Base-by-base conservation (phyloP, 148 eudicot genomes). In the Rhododendron ovatum region DNA sequence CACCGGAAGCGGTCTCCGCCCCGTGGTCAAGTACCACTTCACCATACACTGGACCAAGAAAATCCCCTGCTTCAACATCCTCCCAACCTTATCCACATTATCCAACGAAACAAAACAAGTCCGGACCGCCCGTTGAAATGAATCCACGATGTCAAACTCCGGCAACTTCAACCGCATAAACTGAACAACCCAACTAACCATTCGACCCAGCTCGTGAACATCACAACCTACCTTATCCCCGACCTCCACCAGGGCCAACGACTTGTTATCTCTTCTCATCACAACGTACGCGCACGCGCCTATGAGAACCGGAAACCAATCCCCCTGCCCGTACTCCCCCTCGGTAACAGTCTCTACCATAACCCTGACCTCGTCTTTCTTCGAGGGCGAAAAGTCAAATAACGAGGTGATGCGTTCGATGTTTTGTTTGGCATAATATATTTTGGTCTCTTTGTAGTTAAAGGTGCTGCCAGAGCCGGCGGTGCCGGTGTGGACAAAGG, bases 21-120 rank as follows among this genome's bases (percentile, higher is more conserved):
- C 98, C 0, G 98, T 96, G 1, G 95, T 93, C 89, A 96, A 83
- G 87, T 82, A 94, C 98, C 98, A 96, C 89, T 96, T 93, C 59
- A 93, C 87, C 90, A 92, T 89, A 90, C 98, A 94, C 51, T 94
- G 98, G 76, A 96, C 47, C 79, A 96, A 79, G 87, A 93, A 94
- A 84, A 89, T 89, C 86, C 98, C 98, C 77, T 96, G 98, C 86
- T 96, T 89, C 24, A 90, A 79, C 94, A 96, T 91, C 85, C 85
- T 91, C 84, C 76, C 86, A 78, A 89, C 7, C 88, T 88, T 85
- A 41, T 92, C 95, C 78, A 78, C 45, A 47, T 43, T 7, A 7
- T 92, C 94, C 53, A 74, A 76, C 12, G 39, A 78, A 6, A 69
- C 17, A 87, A 92, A 93, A 80, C 88, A 88, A 73, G 53, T 91